Conservation (phyloP, 1,139 yeast genomes). For the Candida pseudoviswanathii region DNA sequence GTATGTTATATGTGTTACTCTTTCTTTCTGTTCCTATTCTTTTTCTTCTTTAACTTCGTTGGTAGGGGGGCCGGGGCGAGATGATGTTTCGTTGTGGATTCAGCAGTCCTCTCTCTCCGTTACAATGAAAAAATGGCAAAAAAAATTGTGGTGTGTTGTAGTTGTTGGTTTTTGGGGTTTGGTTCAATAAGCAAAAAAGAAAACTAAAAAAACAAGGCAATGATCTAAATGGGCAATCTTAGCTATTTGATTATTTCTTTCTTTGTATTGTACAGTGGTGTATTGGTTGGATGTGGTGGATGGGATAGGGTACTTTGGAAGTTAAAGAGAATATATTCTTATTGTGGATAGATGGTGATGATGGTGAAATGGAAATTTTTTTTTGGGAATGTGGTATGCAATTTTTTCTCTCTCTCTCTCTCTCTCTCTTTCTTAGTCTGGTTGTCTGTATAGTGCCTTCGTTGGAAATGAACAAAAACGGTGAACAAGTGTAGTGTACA, state of each 20-base stretch:
- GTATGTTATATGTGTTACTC: background rate
- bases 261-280: background rate
- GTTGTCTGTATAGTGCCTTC: background rate
- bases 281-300: background rate
- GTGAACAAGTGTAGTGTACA: background rate
- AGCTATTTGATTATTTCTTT: background rate
- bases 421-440: background rate
- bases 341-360: background rate
- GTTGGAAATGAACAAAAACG: background rate
- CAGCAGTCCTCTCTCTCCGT: too few species aligned
- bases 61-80: too few species aligned
- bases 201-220: too few species aligned
- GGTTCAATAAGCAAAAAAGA: too few species aligned
- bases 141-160: too few species aligned
- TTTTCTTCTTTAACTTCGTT: too few species aligned
- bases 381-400: constrained; percentile 7
- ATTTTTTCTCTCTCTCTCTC: constrained; percentile 3
- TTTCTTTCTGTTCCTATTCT: background rate
- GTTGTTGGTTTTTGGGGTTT: too few species aligned
- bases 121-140: too few species aligned
- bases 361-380: background rate
- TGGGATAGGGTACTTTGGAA: background rate
- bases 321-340: too few species aligned
- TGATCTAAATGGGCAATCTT: too few species aligned
- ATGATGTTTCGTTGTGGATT: too few species aligned